phyloP scores from a whole-genome alignment of 129 eudicot species.

The Smallanthus sonchifolius region DNA sequence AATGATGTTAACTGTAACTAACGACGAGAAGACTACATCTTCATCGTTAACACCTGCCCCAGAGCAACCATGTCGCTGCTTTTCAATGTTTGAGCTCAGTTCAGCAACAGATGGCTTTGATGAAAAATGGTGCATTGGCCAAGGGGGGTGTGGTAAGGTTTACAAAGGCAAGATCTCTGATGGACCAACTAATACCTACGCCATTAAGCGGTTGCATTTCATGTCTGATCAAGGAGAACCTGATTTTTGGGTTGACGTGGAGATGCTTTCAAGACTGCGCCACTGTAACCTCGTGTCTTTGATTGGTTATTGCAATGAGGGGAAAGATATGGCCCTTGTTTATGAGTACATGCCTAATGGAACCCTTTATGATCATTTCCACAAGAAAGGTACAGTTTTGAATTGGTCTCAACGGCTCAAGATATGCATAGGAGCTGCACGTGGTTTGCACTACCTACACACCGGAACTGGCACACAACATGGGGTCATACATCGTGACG shows the following conservation, averaged over 20 bases:
- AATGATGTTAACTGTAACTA: background rate
- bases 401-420: constrained; percentile 15
- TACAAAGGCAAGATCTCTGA: background rate
- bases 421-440: constrained; percentile 23
- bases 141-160: background rate
- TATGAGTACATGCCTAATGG: constrained; percentile 11
- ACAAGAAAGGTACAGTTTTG: background rate
- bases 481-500: constrained; percentile 8
- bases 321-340: constrained; percentile 11
- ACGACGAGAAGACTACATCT: background rate
- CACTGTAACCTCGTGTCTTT: background rate
- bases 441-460: constrained; percentile 14
- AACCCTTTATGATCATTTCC: constrained; percentile 9
- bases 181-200: background rate
- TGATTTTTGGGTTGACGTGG: constrained; percentile 17
- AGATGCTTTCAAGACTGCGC: constrained; percentile 10
- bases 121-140: constrained; percentile 8
- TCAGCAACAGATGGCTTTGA: constrained; percentile 3
- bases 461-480: background rate
- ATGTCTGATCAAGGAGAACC: constrained; percentile 7
- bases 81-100: background rate
- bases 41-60: too few species aligned
- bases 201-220: constrained; percentile 8
- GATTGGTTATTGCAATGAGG: constrained; percentile 11
- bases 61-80: background rate